These are phyloP conservation scores for Cordyceps pruinosa DNA, from an alignment of 2,329 filamentous ascomycete genomes.

Conservation along the genomic window DNA sequence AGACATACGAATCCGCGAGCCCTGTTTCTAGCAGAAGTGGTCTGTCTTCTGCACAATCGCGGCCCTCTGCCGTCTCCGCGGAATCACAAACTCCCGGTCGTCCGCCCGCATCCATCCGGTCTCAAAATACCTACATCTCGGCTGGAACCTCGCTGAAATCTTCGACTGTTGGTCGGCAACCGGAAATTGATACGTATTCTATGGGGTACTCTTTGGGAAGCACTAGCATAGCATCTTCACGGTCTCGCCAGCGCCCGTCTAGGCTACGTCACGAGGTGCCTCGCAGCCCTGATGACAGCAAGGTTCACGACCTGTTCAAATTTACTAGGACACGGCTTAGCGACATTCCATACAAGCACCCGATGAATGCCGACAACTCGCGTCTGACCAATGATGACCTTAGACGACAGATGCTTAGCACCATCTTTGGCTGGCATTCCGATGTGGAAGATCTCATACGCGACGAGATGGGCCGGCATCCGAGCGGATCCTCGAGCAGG, in stretches of 20 bases:
- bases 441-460: constrained; percentile 74
- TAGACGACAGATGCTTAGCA: constrained; percentile 81
- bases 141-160: constrained; percentile 46
- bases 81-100: constrained; percentile 46
- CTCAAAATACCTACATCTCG: constrained; percentile 63
- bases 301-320: constrained; percentile 74
- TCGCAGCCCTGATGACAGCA: constrained; percentile 61
- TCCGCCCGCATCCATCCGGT: constrained; percentile 44
- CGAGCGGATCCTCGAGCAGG: constrained; percentile 64
- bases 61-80: constrained; percentile 37
- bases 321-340: constrained; percentile 73
- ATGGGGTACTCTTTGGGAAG: constrained; percentile 32
- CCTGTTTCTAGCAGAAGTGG: constrained; percentile 57
- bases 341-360: constrained; percentile 74
- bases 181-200: constrained; percentile 49
- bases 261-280: constrained; percentile 74
- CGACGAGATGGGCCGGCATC: constrained; percentile 75
- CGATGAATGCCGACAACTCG: constrained; percentile 49
- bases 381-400: constrained; percentile 71
- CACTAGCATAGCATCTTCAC: constrained; percentile 40
- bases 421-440: constrained; percentile 91
- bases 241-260: constrained; percentile 50
- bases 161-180: constrained; percentile 23
- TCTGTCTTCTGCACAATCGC: constrained; percentile 48
- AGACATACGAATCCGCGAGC: constrained; percentile 58